Evolutionary conservation across 139 green algal genomes (phyloP), one percentile per base, ranked within the genome.

Genomic region (Axilococcus clingmanii): DNA sequence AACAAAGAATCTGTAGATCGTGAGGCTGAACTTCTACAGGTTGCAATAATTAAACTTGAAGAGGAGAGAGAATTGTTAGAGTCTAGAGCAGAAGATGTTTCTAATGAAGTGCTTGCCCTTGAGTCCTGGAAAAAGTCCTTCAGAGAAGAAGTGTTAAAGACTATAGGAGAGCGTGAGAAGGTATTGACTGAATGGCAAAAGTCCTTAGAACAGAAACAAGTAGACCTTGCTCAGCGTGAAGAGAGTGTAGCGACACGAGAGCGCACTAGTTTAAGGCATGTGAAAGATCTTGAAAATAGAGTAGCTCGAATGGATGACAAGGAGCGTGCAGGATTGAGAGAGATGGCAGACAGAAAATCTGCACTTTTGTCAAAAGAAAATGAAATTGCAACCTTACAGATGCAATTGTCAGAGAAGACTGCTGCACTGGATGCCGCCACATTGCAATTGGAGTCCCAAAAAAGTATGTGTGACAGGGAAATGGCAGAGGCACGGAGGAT

Each of bases 341-440:
- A 63, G 14, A 38, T 75, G 30, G 32, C 42, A 5, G 67, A 75
- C 15, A 57, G 67, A 20, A 55, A 75, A 40, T 24, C 30, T 16
- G 42, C 34, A 7, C 57, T 69, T 24, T 48, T 28, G 5, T 23
- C 7, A 19, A 31, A 40, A 27, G 60, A 59, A 24, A 40, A 32
- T 32, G 49, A 66, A 42, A n/a, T 36, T 33, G 54, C 55, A 3
- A 28, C 29, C 5, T 24, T 24, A 22, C 45, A 65, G 0, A 37
- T 43, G 11, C 48, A 68, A 37, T 11, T 68, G 48, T 22, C 59
- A 11, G 23, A 61, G 3, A 30, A 40, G 11, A 14, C 17, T 3
- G 29, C 59, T 4, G 32, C 29, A 5, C 29, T 68, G n/a, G 61
- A 68, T 7, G 25, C 49, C 29, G 27, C 29, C 3, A 29, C 49